phyloP scores from a whole-genome alignment of 257 asterid species.

The Penstemon barbatus region DNA sequence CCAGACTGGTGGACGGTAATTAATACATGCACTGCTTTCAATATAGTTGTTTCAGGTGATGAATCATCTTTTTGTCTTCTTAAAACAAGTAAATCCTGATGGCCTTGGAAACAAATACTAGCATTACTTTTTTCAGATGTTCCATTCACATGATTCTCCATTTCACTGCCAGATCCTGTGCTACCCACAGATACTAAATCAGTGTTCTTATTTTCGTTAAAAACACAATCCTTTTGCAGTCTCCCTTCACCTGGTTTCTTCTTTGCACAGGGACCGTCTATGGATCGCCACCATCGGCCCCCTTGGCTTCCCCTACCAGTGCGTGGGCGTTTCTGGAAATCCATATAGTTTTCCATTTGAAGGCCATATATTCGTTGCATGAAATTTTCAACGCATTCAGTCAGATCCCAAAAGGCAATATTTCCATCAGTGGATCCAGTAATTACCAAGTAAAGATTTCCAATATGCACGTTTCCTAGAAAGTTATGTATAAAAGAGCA shows the following conservation, averaged over 20 bases:
- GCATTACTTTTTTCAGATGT: conserved; percentile 35
- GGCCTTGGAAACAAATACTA: conserved; percentile 26
- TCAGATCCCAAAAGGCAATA: conserved; percentile 87
- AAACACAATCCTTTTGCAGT: conserved; percentile 25
- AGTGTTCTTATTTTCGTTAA: conserved; percentile 29
- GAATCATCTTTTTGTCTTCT: conserved; percentile 39
- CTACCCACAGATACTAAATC: conserved; percentile 30
- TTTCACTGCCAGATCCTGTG: conserved; percentile 30
- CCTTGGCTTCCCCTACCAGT: conserved; percentile 99
- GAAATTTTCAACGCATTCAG: conserved; percentile 67
- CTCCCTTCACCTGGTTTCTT: conserved; percentile 34
- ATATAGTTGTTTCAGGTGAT: conserved; percentile 39
- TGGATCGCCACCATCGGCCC: conserved; percentile 77
- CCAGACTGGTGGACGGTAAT: conserved; percentile 85
- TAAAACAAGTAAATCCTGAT: conserved; percentile 28
- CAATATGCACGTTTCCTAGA: conserved; percentile 47
- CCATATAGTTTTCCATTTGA: conserved; percentile 53
- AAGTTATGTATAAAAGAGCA: conserved; percentile 13
- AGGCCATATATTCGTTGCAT: conserved; percentile 58
- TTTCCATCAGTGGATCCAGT: conserved; percentile 95
- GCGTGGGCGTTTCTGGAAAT: conserved; percentile 79
- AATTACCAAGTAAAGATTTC: conserved; percentile 59
- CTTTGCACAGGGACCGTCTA: conserved; percentile 43
- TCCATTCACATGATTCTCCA: conserved; percentile 36
- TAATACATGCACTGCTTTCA: conserved; percentile 56